phyloP scores from a whole-genome alignment of 352 stramenopile species.

The Pythium utonaiense region DNA sequence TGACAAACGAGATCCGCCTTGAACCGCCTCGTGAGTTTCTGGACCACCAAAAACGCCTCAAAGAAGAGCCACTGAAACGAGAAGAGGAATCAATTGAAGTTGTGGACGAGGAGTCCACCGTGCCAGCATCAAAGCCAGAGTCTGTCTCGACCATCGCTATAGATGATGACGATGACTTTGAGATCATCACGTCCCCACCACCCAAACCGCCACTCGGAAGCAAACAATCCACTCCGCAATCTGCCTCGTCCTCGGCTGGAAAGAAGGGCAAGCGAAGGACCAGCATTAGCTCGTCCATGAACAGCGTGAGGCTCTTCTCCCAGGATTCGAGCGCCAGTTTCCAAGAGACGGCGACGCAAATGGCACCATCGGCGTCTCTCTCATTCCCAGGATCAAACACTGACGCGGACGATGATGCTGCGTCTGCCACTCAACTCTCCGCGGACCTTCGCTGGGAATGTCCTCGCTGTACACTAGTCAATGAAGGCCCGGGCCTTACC shows the following conservation, averaged over 20 bases:
- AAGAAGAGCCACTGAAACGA: slow-evolving; percentile 24
- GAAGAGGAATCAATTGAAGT: not conserved
- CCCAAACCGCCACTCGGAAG: slow-evolving; percentile 8
- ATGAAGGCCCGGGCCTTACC: slow-evolving; percentile 37
- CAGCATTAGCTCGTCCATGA: not conserved
- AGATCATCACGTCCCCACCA: slow-evolving; percentile 12
- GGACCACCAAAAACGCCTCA: slow-evolving; percentile 40
- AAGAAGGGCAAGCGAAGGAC: slow-evolving; percentile 11
- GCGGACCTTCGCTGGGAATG: slow-evolving; percentile 49
- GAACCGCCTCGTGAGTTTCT: slow-evolving; percentile 46
- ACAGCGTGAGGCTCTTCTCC: slow-evolving; percentile 11
- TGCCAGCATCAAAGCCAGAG: slow-evolving; percentile 7
- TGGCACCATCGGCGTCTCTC: slow-evolving; percentile 7
- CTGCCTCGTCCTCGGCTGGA: slow-evolving; percentile 1
- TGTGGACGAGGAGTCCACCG: slow-evolving; percentile 13
- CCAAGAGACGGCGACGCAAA: slow-evolving; percentile 20
- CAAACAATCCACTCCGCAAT: slow-evolving; percentile 9
- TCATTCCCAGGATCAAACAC: not conserved
- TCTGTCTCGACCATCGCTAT: not conserved
- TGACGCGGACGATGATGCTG: not conserved
- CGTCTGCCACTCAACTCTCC: not conserved
- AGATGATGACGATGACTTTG: slow-evolving; percentile 23
- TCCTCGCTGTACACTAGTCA: slow-evolving; percentile 76
- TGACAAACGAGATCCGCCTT: slow-evolving; percentile 68
- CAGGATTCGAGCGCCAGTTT: slow-evolving; percentile 6